These are phyloP conservation scores for Astrephomene gubernaculifera DNA, from an alignment of 139 green algal species.

Conservation along the genomic window DNA sequence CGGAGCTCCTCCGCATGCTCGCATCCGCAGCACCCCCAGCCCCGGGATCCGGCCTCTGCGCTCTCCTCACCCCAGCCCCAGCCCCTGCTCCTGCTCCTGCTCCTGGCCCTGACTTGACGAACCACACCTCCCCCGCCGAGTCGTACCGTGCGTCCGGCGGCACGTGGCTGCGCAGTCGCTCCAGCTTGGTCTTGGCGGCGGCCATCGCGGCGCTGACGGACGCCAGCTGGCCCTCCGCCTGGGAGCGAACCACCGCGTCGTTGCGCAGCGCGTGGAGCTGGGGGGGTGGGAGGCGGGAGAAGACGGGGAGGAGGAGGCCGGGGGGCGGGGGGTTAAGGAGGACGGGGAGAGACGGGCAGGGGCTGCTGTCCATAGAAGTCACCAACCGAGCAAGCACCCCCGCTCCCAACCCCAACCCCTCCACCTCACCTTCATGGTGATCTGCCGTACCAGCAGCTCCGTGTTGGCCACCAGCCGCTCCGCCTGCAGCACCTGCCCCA, in stretches of 20 bases:
- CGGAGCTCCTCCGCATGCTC: too few species aligned
- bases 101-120: background rate
- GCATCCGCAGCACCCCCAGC: too few species aligned
- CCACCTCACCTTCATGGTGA: background rate
- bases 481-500: conserved; percentile 14
- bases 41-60: too few species aligned
- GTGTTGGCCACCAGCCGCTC: conserved; percentile 41
- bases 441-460: background rate
- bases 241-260: conserved; percentile 26
- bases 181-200: conserved; percentile 40
- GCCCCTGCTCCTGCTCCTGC: background rate
- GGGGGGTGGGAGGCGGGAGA: background rate
- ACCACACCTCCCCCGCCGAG: conserved; percentile 26
- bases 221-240: background rate
- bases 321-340: background rate
- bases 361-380: background rate
- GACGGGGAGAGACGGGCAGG: background rate
- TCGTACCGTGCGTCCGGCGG: conserved; percentile 30
- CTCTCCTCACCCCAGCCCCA: background rate
- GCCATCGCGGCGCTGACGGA: conserved; percentile 11
- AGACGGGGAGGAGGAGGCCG: background rate
- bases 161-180: background rate
- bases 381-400: background rate
- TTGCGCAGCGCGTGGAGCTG: conserved; percentile 47
- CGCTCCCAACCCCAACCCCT: background rate